Evolutionary conservation across 2,329 filamentous ascomycete species (phyloP).

Genomic region (Aspergillus melleus): DNA sequence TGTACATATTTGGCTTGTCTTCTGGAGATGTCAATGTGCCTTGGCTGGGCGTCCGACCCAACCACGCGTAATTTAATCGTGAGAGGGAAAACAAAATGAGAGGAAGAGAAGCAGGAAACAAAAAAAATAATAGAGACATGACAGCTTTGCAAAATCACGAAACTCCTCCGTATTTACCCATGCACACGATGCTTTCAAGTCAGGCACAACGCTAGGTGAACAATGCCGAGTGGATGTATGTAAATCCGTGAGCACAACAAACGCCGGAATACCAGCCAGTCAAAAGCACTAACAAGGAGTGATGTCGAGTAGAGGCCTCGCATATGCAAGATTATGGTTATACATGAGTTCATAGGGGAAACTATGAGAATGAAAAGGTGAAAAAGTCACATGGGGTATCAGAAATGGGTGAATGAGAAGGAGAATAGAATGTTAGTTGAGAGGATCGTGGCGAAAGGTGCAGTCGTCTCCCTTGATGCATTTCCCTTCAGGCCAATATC

Average conservation of each 20-base stretch:
- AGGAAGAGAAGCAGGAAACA: not conserved
- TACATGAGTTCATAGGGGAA: constrained; percentile 5
- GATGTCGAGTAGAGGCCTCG: not conserved
- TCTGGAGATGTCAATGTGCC: not conserved
- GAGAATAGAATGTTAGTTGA: constrained; percentile 12
- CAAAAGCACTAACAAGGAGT: not conserved
- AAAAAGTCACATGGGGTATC: constrained; percentile 16
- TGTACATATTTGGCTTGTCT: not conserved
- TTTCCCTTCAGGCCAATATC: constrained; percentile 55
- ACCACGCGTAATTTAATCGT: not conserved
- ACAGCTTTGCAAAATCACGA: not conserved
- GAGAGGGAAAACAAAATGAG: not conserved
- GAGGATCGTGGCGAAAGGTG: constrained; percentile 50
- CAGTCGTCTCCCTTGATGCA: constrained; percentile 55
- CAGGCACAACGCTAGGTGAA: constrained; percentile 8
- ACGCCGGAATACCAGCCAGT: constrained; percentile 9
- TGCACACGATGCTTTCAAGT: not conserved
- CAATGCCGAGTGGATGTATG: constrained; percentile 5
- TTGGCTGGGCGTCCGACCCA: not conserved
- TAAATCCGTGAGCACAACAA: constrained; percentile 1
- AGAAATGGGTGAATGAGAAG: constrained; percentile 6
- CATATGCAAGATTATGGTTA: not conserved
- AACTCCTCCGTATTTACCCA: constrained; percentile 5
- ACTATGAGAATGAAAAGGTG: not conserved
- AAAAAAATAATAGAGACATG: not conserved